phyloP scores from a whole-genome alignment of 352 stramenopile genomes.

The Aphanomyces euteiches region DNA sequence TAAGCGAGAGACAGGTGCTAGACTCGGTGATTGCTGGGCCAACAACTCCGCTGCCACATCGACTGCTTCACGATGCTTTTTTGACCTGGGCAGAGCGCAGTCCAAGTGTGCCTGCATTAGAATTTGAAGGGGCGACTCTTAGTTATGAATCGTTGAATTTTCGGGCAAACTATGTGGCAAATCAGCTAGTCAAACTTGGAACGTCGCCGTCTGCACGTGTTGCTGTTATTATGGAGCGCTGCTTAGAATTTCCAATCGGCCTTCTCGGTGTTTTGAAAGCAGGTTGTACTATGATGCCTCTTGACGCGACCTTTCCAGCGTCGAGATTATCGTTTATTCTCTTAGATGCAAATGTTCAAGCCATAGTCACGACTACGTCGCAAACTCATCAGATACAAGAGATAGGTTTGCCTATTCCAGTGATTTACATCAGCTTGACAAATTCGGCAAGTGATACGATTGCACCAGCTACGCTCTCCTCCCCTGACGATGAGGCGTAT shows the following conservation, averaged over 20 bases:
- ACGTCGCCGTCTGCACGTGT: neutral
- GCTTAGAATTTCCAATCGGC: neutral
- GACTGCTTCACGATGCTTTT: neutral
- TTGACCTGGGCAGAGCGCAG: neutral
- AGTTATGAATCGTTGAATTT: neutral
- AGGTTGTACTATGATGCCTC: neutral
- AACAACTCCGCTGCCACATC: neutral
- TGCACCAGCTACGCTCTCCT: neutral
- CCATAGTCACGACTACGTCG: neutral
- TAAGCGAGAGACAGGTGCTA: no score
- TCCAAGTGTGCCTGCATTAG: neutral
- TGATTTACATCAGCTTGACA: neutral
- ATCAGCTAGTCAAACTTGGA: neutral
- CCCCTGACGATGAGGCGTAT: neutral
- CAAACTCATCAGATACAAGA: neutral
- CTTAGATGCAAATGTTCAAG: neutral
- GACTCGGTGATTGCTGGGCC: no score
- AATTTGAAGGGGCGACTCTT: neutral
- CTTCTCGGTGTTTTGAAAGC: neutral
- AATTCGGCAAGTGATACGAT: neutral
- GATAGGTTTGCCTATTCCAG: neutral
- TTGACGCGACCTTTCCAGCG: neutral
- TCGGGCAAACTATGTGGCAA: neutral
- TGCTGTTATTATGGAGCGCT: conserved; percentile 3
- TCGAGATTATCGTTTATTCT: neutral